Evolutionary conservation across 306 rosid genomes (phyloP), one percentile per base, ranked within the genome.

Genomic region (Cucurbita pepo): DNA sequence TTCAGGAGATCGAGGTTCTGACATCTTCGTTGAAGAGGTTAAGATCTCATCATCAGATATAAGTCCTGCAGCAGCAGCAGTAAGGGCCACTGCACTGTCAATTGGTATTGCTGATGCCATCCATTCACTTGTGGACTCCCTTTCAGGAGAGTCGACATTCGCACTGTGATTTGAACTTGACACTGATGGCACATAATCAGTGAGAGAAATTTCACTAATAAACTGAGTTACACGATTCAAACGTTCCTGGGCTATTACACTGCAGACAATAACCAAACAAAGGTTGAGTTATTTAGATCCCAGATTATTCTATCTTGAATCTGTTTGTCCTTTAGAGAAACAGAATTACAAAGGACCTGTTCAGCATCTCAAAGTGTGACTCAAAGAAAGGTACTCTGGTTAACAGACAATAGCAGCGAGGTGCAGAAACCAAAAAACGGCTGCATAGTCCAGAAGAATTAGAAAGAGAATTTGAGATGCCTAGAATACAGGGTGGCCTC

Each of bases 201-300:
- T 64, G 51, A 85, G 88, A 77, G 77, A 72, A 79, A 87, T 77
- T 60, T 89, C 91, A 74, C 64, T 83, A 73, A 86, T 75, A 78
- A 94, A 86, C 81, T 94, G 85, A 16, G 93, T 90, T 79, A 94
- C 89, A 66, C 97, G 85, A 75, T 83, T 89, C 82, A 94, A 86
- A 71, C 98, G 98, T 85, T 90, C 97, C 86, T 94, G 96, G 78
- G 96, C 91, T 83, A 91, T 75, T 80, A 94, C 87, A 84, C 98
- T 94, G 96, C 90, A 86, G 80, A 80, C 86, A 82, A 74, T 60
- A 69, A 81, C 86, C 12, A 45, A 79, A 82, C 81, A 83, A 60
- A 41, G 71, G 53, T 77, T 54, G 64, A 52, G 73, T 71, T 30
- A 69, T 65, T 52, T 59, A 51, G 40, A 69, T 14, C 22, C 44